phyloP scores from a whole-genome alignment of 768 basidiomycete species.

The Polyporus arcularius region DNA sequence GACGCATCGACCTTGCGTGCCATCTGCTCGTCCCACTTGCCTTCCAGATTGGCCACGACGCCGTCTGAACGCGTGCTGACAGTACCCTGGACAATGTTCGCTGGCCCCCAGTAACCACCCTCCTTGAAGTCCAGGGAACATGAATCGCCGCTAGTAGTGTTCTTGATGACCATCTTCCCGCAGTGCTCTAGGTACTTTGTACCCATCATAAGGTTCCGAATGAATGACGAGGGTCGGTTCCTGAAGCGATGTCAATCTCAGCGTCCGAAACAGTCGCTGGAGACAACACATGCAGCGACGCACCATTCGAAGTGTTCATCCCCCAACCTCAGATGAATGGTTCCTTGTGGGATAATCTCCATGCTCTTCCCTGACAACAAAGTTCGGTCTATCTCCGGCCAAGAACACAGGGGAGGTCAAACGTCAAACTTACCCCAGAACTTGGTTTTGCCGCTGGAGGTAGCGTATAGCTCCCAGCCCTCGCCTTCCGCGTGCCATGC shows the following conservation, averaged over 20 bases:
- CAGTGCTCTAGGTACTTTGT: conserved; percentile 88
- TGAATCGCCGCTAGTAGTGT: conserved; percentile 51
- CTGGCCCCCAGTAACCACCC: conserved; percentile 79
- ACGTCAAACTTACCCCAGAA: conserved; percentile 77
- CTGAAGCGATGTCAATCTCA: conserved; percentile 36
- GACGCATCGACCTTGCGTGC: conserved; percentile 67
- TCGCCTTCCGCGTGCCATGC: conserved; percentile 84
- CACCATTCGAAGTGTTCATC: conserved; percentile 74
- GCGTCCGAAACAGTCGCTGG: neutral
- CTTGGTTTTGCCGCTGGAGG: conserved; percentile 82
- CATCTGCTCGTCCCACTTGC: conserved; percentile 87
- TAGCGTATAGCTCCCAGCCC: conserved; percentile 74
- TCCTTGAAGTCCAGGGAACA: conserved; percentile 87
- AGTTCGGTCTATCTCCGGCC: conserved; percentile 22
- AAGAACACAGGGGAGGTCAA: conserved; percentile 12
- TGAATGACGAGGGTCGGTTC: conserved; percentile 86
- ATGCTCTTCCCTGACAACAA: conserved; percentile 72
- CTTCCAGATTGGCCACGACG: conserved; percentile 67
- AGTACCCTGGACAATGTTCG: conserved; percentile 68
- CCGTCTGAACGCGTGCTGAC: conserved; percentile 57
- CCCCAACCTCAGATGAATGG: conserved; percentile 65
- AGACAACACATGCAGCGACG: conserved; percentile 19
- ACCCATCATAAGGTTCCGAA: conserved; percentile 88
- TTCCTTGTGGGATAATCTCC: conserved; percentile 82
- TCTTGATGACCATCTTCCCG: conserved; percentile 77